These are phyloP conservation scores for Penicillium angulare DNA, from an alignment of 495 filamentous ascomycete genomes.

Conservation along the genomic window DNA sequence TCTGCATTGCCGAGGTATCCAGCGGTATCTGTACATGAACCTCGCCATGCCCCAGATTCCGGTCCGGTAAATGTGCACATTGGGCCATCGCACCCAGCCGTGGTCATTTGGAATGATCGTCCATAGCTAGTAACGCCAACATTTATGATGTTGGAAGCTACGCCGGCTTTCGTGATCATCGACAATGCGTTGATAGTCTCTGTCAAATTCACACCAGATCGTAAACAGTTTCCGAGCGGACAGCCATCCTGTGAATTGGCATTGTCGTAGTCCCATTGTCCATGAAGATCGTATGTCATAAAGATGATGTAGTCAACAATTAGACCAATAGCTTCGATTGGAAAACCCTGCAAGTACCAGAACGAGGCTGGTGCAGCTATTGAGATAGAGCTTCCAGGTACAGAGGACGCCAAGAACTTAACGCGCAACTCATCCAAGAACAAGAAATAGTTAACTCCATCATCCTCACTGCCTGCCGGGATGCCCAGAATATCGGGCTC, in stretches of 20 bases:
- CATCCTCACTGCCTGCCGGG: neutral
- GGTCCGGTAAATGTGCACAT: neutral
- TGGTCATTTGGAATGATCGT: conserved; percentile 37
- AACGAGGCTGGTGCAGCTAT: conserved; percentile 28
- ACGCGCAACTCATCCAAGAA: neutral
- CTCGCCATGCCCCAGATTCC: conserved; percentile 4
- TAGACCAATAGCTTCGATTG: conserved; percentile 18
- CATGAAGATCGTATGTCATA: conserved; percentile 41
- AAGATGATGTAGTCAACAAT: conserved; percentile 32
- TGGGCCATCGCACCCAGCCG: conserved; percentile 4
- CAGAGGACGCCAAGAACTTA: neutral
- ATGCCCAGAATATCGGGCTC: conserved; percentile 3
- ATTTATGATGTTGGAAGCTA: conserved; percentile 29
- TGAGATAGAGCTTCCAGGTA: conserved; percentile 8
- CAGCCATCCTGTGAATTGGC: neutral
- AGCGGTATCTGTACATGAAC: conserved; percentile 20
- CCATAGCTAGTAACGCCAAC: conserved; percentile 42
- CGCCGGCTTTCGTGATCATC: conserved; percentile 47
- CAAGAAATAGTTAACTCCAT: neutral
- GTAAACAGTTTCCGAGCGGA: conserved; percentile 22
- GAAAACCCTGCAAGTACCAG: conserved; percentile 34
- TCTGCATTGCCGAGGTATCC: conserved; percentile 27
- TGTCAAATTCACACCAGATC: conserved; percentile 38
- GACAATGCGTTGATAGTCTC: conserved; percentile 35
- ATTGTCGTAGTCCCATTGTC: conserved; percentile 4